Evolutionary conservation across 1,284 basidiomycete genomes (phyloP).

Genomic region (Ceratobasidium theobromae): DNA sequence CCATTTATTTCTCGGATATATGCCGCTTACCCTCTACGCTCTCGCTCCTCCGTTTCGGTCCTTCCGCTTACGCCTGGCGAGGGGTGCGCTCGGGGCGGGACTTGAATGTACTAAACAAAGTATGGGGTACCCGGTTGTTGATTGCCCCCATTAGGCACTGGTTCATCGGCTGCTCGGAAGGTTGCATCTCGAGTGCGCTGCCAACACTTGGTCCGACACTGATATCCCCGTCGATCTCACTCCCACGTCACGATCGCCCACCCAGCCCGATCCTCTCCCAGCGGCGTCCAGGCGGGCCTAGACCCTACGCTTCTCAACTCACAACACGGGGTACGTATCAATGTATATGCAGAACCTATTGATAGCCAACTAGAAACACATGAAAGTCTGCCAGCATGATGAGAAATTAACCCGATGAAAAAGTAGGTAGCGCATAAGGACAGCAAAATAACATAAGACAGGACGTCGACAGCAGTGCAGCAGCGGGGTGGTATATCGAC

Average conservation of each 20-base stretch:
- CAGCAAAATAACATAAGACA: conserved; percentile 19
- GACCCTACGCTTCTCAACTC: no score
- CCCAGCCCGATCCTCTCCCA: no score
- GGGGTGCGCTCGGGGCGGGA: neutral
- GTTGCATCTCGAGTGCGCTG: no score
- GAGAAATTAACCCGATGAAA: conserved; percentile 1
- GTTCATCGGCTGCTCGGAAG: no score
- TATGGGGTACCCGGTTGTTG: no score
- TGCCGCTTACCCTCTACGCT: conserved; percentile 2
- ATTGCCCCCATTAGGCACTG: no score
- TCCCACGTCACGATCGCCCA: no score
- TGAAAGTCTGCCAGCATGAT: neutral
- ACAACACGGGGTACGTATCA: no score
- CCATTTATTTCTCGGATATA: conserved; percentile 13
- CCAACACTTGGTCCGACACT: no score
- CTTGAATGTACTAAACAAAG: conserved; percentile 1
- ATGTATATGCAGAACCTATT: no score
- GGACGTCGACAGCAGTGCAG: conserved; percentile 14
- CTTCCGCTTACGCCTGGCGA: neutral
- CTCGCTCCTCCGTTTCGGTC: neutral
- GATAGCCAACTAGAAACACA: neutral
- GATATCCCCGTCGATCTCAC: no score
- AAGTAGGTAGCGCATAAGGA: neutral
- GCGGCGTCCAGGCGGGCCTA: no score
- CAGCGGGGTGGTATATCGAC: conserved; percentile 13